Percentiles rank a stretch among this genome's conserved stretches.
Conservation (phyloP, 2,329 filamentous ascomycete genomes). For the Cordyceps cateniannulata region DNA sequence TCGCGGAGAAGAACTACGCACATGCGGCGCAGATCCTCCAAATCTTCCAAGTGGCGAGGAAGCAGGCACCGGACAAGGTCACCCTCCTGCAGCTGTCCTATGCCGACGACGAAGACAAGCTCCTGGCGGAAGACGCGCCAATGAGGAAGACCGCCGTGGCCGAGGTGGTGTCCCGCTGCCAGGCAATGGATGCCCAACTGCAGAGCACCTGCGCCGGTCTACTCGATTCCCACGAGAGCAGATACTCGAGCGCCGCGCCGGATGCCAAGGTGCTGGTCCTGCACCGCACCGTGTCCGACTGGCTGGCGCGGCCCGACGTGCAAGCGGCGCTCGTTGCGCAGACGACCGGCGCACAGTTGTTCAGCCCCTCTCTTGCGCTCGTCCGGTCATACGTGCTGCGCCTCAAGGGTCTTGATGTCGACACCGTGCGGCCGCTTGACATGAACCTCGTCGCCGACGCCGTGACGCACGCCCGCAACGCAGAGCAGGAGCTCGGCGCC, state of each 20-base stretch:
- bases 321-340: background rate
- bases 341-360: background rate
- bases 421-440: background rate
- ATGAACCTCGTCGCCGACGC: background rate
- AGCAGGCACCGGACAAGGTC: background rate
- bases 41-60: background rate
- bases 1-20: background rate
- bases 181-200: background rate
- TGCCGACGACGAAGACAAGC: background rate
- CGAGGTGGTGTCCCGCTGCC: background rate
- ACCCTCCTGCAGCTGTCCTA: background rate
- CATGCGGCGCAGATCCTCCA: background rate
- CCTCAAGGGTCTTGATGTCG: background rate
- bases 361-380: constrained; percentile 2
- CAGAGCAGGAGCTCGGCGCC: background rate
- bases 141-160: background rate
- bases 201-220: constrained; percentile 2
- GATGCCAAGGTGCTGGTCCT: background rate
- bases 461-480: background rate
- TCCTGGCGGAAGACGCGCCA: background rate
- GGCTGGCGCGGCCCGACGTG: background rate
- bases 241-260: constrained; percentile 1
- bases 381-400: background rate
- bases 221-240: background rate
- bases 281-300: constrained; percentile 9